phyloP scores from a whole-genome alignment of 1,284 basidiomycete species.

The Microbotryum violaceum region DNA sequence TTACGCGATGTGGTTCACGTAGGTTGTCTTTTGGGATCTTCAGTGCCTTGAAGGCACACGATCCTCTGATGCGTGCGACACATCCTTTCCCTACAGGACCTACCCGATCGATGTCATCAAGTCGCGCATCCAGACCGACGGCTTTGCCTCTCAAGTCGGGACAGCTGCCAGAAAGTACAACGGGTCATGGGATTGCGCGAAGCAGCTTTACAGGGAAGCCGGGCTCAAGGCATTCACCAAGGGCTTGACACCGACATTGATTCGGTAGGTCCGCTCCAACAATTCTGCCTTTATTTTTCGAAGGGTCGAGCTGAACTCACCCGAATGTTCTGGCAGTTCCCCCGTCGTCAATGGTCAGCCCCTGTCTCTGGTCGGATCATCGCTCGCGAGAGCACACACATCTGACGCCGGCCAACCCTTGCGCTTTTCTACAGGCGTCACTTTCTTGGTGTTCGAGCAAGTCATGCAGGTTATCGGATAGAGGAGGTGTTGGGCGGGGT shows the following conservation, averaged over 20 bases:
- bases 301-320: no score
- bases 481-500: neutral
- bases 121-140: slow-evolving; percentile 89
- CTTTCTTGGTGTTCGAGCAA: slow-evolving; percentile 86
- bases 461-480: slow-evolving; percentile 48
- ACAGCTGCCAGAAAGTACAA: slow-evolving; percentile 57
- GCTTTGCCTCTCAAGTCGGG: slow-evolving; percentile 61
- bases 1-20: slow-evolving; percentile 57
- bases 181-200: slow-evolving; percentile 71
- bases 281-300: neutral
- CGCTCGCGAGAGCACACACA: no score
- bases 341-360: slow-evolving; percentile 71
- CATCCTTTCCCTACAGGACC: slow-evolving; percentile 48
- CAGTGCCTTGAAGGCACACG: slow-evolving; percentile 22
- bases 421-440: slow-evolving; percentile 46
- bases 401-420: no score
- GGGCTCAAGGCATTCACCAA: slow-evolving; percentile 79
- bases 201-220: slow-evolving; percentile 70
- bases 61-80: slow-evolving; percentile 6
- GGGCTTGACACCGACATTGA: slow-evolving; percentile 81
- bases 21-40: neutral
- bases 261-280: slow-evolving; percentile 53
- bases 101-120: slow-evolving; percentile 95
- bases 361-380: no score
- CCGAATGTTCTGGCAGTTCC: slow-evolving; percentile 48